A percentile compares a stretch with the other conserved stretches of the same genome.
Evolutionary conservation across 345 rosid genomes (phyloP).

Genomic region (Hibiscus trionum): DNA sequence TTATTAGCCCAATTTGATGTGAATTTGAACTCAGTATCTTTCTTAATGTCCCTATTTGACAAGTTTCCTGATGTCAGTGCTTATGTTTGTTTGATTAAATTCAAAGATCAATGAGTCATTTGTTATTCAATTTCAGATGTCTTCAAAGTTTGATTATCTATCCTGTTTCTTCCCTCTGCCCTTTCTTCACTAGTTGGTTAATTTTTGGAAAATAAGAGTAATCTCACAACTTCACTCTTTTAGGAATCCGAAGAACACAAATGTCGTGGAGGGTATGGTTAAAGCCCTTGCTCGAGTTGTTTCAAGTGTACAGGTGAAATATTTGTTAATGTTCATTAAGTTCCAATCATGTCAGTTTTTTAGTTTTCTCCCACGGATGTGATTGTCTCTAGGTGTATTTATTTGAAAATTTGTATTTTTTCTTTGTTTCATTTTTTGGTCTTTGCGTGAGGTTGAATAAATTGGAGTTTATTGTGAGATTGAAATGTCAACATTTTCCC

Average conservation of each 20-base stretch:
- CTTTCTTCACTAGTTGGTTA: slow-evolving; percentile 1
- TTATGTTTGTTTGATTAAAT: slow-evolving; percentile 5
- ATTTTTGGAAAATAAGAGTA: slow-evolving; percentile 7
- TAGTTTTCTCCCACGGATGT: background rate
- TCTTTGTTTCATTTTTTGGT: background rate
- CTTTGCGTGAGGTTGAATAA: slow-evolving; percentile 5
- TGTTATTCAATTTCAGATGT: background rate
- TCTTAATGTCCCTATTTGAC: background rate
- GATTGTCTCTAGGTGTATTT: background rate
- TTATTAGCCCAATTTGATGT: background rate
- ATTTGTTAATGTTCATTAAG: background rate
- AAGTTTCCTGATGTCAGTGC: background rate
- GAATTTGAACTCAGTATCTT: background rate
- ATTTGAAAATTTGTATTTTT: background rate
- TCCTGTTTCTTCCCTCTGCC: slow-evolving; percentile 8
- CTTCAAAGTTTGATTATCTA: slow-evolving; percentile 8
- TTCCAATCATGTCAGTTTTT: slow-evolving; percentile 1
- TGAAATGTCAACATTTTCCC: background rate
- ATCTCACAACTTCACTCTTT: slow-evolving; percentile 16
- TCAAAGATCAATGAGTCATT: background rate
- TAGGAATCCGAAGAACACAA: slow-evolving; percentile 93
- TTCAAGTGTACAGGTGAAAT: slow-evolving; percentile 80
- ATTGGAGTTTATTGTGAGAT: background rate
- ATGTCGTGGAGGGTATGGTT: slow-evolving; percentile 96
- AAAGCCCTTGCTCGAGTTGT: slow-evolving; percentile 97